These are phyloP conservation scores for Fusarium nodosum DNA, from an alignment of 2,329 filamentous ascomycete genomes.

Conservation along the genomic window DNA sequence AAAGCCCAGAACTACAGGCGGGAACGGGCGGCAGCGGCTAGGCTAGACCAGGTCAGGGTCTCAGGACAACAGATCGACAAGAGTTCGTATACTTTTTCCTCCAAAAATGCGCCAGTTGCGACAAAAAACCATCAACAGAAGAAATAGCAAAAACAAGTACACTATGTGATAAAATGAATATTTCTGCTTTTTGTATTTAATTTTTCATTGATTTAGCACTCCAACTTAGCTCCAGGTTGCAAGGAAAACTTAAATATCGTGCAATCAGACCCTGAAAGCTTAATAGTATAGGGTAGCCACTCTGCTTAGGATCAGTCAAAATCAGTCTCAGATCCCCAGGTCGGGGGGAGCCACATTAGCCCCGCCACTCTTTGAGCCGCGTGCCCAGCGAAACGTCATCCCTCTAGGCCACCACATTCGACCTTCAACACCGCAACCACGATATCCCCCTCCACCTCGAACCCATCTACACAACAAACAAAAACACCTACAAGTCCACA, in stretches of 20 bases:
- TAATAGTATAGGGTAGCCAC: constrained; percentile 3
- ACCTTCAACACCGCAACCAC: constrained; percentile 17
- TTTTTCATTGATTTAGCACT: fast-evolving
- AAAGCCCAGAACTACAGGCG: constrained; percentile 9
- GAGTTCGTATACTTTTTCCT: constrained; percentile 20
- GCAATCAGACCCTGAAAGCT: neutral
- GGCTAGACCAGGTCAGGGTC: constrained; percentile 32
- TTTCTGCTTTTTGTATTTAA: fast-evolving
- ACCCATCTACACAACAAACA: neutral
- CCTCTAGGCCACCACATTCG: constrained; percentile 41
- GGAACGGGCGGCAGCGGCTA: constrained; percentile 17
- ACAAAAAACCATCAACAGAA: fast-evolving
- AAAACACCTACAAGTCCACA: constrained; percentile 46
- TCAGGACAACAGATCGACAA: too few relatives aligned
- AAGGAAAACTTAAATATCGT: fast-evolving
- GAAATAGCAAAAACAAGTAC: fast-evolving
- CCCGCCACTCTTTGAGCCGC: constrained; percentile 33
- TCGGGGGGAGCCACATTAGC: constrained; percentile 20
- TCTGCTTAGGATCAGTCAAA: neutral
- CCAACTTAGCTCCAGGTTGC: fast-evolving
- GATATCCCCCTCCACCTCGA: neutral
- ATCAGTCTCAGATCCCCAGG: constrained; percentile 14
- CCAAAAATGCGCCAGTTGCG: neutral
- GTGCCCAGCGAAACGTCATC: constrained; percentile 48
- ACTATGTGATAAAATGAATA: fast-evolving